Base-by-base conservation (phyloP, 1,284 basidiomycete species). In the Vanrija sp. region DNA sequence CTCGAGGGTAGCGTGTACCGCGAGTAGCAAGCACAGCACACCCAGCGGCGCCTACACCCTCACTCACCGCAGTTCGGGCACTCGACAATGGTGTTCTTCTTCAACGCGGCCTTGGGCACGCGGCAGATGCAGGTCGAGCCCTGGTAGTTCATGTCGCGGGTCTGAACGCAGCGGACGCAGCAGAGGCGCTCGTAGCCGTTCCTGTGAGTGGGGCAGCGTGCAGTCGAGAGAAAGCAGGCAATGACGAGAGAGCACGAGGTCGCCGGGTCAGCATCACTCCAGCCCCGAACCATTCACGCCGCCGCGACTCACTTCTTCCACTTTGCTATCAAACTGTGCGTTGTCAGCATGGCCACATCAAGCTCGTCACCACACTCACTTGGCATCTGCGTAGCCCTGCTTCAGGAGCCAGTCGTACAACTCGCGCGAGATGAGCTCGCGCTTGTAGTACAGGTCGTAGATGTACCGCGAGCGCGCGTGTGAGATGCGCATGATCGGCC, bases 111-210 rank as follows among this genome's bases (percentile, higher is more conserved):
- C 75, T 97, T 98, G 3, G 96, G 96, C 47, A 98, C 94, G 64
- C 96, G 85, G 74, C 96, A 99, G 57, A 98, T 89, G 75, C 96
- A 99, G 28, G 96, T 96, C n/a, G 93, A 96, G 7, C 96, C 96
- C 80, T 95, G 88, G 72, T 98, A 97, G 79, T 98, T 98, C 93
- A 97, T 98, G 74, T 98, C 96, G 89, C 85, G 85, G 3, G 92
- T 92, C 78, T 98, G 95, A 55, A 99, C 97, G 78, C 96, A 99
- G 48, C 96, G 82, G 48, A 98, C 80, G 72, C 96, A 99, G 75
- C 96, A 99, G 38, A 98, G 81, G 73, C 98, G 98, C 78, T 99
- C 96, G 75, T 98, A 99, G 3, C 96, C 96, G 10, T 89, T 80
- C 61, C 72, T 75, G 47, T n/a, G 25, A n/a, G 10, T 21, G 16